phyloP scores from a whole-genome alignment of 768 basidiomycete genomes.

The Botryobasidium botryosum region DNA sequence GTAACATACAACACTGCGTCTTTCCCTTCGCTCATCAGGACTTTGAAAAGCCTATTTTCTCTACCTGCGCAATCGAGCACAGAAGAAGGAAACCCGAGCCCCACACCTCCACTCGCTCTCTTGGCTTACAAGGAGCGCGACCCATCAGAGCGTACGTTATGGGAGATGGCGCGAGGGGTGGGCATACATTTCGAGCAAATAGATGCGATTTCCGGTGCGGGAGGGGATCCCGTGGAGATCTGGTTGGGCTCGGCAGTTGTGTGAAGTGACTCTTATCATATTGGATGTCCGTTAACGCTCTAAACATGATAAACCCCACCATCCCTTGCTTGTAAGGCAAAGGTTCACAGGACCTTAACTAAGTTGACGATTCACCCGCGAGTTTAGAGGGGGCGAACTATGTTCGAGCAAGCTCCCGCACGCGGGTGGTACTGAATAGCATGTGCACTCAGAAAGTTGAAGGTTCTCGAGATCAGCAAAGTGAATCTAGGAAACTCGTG shows the following conservation, averaged over 20 bases:
- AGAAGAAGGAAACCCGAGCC: conserved; percentile 10
- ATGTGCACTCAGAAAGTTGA: too few relatives aligned
- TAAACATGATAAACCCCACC: too few relatives aligned
- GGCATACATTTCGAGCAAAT: conserved; percentile 42
- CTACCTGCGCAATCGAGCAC: conserved; percentile 14
- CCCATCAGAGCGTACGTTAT: conserved; percentile 52
- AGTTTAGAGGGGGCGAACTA: too few relatives aligned
- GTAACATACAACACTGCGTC: conserved; percentile 83
- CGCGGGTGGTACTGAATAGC: too few relatives aligned
- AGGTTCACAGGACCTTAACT: too few relatives aligned
- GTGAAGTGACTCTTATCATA: too few relatives aligned
- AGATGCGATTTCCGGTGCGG: conserved; percentile 38
- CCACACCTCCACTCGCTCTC: conserved; percentile 32
- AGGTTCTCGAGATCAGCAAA: too few relatives aligned
- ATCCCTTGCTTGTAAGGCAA: too few relatives aligned
- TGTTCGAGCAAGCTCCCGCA: too few relatives aligned
- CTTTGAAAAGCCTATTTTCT: conserved; percentile 35
- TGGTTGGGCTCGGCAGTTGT: conserved; percentile 35
- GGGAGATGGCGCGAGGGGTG: conserved; percentile 37
- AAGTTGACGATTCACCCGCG: too few relatives aligned
- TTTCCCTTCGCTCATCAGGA: conserved; percentile 61
- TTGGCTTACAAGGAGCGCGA: conserved; percentile 84
- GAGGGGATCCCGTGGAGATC: conserved; percentile 49
- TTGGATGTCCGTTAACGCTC: too few relatives aligned
- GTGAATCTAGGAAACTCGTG: too few relatives aligned